Conservation (phyloP, 2,329 filamentous ascomycete genomes). For the Fusarium globosum region DNA sequence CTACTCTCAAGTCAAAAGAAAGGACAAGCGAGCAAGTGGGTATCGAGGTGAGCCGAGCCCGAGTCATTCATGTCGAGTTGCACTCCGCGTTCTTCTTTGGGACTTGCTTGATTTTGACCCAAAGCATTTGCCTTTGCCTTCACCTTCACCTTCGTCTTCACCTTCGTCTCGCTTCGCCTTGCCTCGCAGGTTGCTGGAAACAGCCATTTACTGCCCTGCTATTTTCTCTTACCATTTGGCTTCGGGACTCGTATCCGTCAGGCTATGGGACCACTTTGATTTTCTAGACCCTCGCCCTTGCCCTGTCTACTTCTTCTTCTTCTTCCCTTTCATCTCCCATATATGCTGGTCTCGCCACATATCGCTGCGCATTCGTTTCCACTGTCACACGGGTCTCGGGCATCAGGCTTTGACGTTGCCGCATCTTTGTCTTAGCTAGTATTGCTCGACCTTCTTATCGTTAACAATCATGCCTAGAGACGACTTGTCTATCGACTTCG, state of each 20-base stretch:
- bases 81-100: constrained; percentile 42
- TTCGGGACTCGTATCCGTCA: constrained; percentile 19
- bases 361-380: constrained; percentile 24
- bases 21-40: constrained; percentile 38
- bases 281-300: constrained; percentile 34
- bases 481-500: constrained; percentile 77
- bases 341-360: constrained; percentile 10
- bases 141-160: background rate
- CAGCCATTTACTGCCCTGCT: constrained; percentile 41
- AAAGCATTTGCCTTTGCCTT: constrained; percentile 8
- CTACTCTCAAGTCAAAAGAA: constrained; percentile 27
- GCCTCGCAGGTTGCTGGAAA: constrained; percentile 48
- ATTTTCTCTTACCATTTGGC: constrained; percentile 23
- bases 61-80: constrained; percentile 48
- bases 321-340: constrained; percentile 23
- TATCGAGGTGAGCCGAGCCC: constrained; percentile 49
- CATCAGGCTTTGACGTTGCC: constrained; percentile 32
- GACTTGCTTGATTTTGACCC: constrained; percentile 18
- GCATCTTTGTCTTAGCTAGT: constrained; percentile 38
- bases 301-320: constrained; percentile 28
- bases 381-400: constrained; percentile 33
- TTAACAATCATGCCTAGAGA: constrained; percentile 79
- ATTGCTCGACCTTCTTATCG: constrained; percentile 46
- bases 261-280: constrained; percentile 43
- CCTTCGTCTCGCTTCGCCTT: background rate